Evolutionary conservation across 1,284 basidiomycete species (phyloP).

Genomic region (Ustilago xerochloae): DNA sequence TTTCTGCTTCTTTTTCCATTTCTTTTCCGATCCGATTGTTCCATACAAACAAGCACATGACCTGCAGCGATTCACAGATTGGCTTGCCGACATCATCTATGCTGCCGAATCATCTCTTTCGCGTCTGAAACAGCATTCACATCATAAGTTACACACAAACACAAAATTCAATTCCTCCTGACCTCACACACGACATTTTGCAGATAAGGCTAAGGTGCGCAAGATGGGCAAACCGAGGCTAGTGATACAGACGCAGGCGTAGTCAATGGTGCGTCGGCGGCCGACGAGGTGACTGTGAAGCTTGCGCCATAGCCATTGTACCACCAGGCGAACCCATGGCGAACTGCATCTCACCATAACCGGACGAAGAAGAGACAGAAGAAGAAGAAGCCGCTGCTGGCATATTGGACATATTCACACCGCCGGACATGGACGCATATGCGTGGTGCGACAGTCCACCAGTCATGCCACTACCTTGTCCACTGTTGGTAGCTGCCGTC

Average conservation of each 20-base stretch:
- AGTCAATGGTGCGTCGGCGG: slow-evolving; percentile 4
- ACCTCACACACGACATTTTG: no score
- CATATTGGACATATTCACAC: slow-evolving; percentile 2
- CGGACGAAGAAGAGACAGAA: background rate
- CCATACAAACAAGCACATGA: slow-evolving; percentile 1
- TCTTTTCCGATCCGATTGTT: background rate
- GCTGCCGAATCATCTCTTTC: no score
- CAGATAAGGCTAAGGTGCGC: no score
- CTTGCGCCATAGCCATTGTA: background rate
- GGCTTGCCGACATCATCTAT: no score
- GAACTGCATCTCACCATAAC: slow-evolving; percentile 29
- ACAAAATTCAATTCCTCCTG: no score
- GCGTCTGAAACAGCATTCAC: no score
- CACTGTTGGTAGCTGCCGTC: slow-evolving; percentile 6
- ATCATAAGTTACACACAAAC: no score
- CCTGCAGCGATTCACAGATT: no score
- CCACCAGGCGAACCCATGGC: slow-evolving; percentile 26
- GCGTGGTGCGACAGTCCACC: slow-evolving; percentile 4
- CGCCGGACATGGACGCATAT: slow-evolving; percentile 4
- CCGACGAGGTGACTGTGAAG: slow-evolving; percentile 23
- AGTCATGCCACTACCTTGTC: background rate
- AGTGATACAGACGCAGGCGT: background rate
- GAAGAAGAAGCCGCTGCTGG: no score
- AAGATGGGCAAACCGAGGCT: no score
- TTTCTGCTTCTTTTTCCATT: background rate